phyloP scores from a whole-genome alignment of 768 basidiomycete species.

The Trametes cinnabarina region DNA sequence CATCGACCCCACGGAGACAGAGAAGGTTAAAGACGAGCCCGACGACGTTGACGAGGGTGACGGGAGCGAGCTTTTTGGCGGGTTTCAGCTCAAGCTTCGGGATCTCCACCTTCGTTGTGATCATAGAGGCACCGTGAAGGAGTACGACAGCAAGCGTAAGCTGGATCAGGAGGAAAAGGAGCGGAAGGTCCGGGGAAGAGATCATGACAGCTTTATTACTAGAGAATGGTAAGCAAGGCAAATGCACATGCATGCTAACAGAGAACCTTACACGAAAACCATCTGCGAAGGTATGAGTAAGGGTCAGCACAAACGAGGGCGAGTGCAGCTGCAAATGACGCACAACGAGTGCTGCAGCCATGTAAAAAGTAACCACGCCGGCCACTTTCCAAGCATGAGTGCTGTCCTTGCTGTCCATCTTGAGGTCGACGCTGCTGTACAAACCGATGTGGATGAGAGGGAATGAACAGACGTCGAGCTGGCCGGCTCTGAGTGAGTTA shows the following conservation, averaged over 20 bases:
- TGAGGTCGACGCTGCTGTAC: background rate
- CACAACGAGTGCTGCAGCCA: slow-evolving; percentile 71
- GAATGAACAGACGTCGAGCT: background rate
- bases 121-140: slow-evolving; percentile 51
- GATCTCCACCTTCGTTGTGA: slow-evolving; percentile 53
- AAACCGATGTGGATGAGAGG: background rate
- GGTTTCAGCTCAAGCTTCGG: slow-evolving; percentile 51
- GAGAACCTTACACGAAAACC: slow-evolving; percentile 44
- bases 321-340: slow-evolving; percentile 29
- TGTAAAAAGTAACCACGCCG: slow-evolving; percentile 76
- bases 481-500: background rate
- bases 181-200: slow-evolving; percentile 60
- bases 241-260: slow-evolving; percentile 9
- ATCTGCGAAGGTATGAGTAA: slow-evolving; percentile 33
- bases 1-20: slow-evolving; percentile 75
- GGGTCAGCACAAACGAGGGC: background rate
- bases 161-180: slow-evolving; percentile 66
- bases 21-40: slow-evolving; percentile 79
- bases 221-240: background rate
- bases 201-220: slow-evolving; percentile 79
- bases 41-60: slow-evolving; percentile 66
- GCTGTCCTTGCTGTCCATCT: slow-evolving; percentile 34
- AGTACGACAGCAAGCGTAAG: slow-evolving; percentile 67
- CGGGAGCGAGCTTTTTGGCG: slow-evolving; percentile 58
- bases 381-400: slow-evolving; percentile 52